phyloP scores from a whole-genome alignment of 1,284 basidiomycete species.

The Papiliotrema terrestris region DNA sequence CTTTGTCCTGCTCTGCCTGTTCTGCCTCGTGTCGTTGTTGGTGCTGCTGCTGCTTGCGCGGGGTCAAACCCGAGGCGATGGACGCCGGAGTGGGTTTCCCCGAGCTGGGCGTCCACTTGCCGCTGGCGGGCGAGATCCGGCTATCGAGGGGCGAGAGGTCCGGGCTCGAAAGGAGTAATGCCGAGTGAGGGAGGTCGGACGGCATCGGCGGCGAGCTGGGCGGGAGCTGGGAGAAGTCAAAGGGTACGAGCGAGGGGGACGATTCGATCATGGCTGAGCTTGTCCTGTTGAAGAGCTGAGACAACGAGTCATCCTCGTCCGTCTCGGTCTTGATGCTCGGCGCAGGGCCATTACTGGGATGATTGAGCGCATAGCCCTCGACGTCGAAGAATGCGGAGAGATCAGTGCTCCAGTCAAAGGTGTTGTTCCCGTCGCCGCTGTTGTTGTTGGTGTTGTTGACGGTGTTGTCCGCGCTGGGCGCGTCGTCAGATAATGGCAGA shows the following conservation, averaged over 20 bases:
- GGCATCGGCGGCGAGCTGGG: conserved; percentile 21
- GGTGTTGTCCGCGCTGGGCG: not conserved
- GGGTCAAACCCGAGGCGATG: not conserved
- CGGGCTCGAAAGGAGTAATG: conserved; percentile 18
- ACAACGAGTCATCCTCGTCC: conserved; percentile 21
- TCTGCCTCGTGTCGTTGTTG: too few relatives aligned
- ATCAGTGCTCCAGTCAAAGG: conserved; percentile 29
- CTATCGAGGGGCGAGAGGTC: conserved; percentile 5
- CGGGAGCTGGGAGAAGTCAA: conserved; percentile 25
- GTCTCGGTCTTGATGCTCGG: not conserved
- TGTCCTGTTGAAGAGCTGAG: conserved; percentile 23
- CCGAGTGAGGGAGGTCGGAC: conserved; percentile 18
- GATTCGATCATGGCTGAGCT: conserved; percentile 10
- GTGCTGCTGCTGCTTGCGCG: too few relatives aligned
- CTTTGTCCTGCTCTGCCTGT: too few relatives aligned
- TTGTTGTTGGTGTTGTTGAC: not conserved
- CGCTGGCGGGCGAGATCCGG: not conserved
- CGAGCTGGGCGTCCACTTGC: not conserved
- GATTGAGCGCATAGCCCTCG: conserved; percentile 29
- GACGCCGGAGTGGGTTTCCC: not conserved
- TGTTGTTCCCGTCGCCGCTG: not conserved
- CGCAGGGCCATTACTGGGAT: not conserved
- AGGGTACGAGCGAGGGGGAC: conserved; percentile 9
- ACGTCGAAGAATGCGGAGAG: conserved; percentile 41
- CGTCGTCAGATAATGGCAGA: conserved; percentile 44